These are phyloP conservation scores for Rugiboletus extremiorientalis DNA, from an alignment of 1,284 basidiomycete species.

Conservation along the genomic window DNA sequence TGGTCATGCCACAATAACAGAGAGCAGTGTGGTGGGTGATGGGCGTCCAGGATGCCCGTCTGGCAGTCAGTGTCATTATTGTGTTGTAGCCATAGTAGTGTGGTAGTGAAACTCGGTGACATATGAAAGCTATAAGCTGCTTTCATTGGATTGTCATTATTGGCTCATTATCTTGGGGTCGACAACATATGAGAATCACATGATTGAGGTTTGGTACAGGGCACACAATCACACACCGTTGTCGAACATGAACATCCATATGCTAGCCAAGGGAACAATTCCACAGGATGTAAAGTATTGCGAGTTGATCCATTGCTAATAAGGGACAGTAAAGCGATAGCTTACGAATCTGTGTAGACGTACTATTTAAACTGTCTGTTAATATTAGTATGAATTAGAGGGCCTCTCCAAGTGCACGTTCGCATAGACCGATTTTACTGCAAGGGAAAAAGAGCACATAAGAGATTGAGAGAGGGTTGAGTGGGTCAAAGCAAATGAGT, in stretches of 20 bases:
- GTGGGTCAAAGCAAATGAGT: too few species aligned
- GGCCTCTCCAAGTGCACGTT: conserved; percentile 76
- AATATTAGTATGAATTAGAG: conserved; percentile 64
- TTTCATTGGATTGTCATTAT: too few species aligned
- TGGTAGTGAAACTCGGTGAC: too few species aligned
- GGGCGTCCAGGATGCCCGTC: too few species aligned
- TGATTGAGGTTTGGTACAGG: background rate
- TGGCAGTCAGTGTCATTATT: too few species aligned
- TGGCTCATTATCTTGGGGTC: too few species aligned
- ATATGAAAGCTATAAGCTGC: too few species aligned
- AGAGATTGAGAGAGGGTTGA: too few species aligned
- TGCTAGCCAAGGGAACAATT: conserved; percentile 6
- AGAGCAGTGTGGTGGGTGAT: too few species aligned
- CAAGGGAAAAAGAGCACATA: too few species aligned
- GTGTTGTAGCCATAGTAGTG: too few species aligned
- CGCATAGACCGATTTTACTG: conserved; percentile 80
- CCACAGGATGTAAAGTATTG: conserved; percentile 15
- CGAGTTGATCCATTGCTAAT: conserved; percentile 13
- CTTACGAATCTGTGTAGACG: conserved; percentile 22
- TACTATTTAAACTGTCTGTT: conserved; percentile 41
- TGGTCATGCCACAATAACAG: too few species aligned
- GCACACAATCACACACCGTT: conserved; percentile 15
- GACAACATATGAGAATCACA: background rate
- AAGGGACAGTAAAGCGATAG: conserved; percentile 1
- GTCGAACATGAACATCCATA: conserved; percentile 19